A percentile compares a stretch with the other conserved stretches of the same genome.
These are phyloP conservation scores for Begonia masoniana DNA, from an alignment of 306 rosid genomes.

Conservation along the genomic window DNA sequence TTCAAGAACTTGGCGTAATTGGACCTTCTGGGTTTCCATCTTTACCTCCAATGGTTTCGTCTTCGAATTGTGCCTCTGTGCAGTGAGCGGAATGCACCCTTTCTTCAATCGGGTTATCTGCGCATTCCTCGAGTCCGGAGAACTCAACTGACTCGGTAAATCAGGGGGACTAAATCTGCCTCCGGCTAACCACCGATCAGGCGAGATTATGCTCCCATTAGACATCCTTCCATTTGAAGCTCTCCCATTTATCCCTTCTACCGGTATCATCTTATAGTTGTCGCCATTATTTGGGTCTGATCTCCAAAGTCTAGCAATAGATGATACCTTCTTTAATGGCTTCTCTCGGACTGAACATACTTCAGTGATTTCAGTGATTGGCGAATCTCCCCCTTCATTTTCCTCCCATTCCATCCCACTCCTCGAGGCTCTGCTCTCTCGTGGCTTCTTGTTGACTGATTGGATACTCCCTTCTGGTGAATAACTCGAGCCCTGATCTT, in stretches of 20 bases:
- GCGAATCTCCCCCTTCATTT: too few relatives aligned
- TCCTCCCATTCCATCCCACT: too few relatives aligned
- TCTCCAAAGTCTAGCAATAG: conserved; percentile 10
- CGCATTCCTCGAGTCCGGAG: conserved; percentile 27
- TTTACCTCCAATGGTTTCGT: conserved; percentile 30
- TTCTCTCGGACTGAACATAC: conserved; percentile 5
- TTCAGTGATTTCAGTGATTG: conserved; percentile 7
- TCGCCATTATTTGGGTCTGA: too few relatives aligned
- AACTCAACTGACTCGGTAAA: conserved; percentile 8
- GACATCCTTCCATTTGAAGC: conserved; percentile 5
- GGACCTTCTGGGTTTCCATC: conserved; percentile 43
- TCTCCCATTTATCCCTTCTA: neutral
- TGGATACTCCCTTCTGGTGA: conserved; percentile 11
- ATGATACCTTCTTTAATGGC: conserved; percentile 10
- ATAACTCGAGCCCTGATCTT: conserved; percentile 6
- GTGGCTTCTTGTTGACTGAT: too few relatives aligned
- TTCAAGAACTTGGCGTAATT: conserved; percentile 37
- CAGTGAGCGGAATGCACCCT: conserved; percentile 25
- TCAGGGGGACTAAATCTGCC: conserved; percentile 2
- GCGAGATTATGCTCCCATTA: conserved; percentile 6
- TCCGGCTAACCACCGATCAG: conserved; percentile 11
- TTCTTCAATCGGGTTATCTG: conserved; percentile 53
- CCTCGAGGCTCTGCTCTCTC: too few relatives aligned
- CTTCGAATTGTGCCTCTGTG: conserved; percentile 22
- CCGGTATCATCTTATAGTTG: too few relatives aligned